These are phyloP conservation scores for Aspergillus quadricinctus DNA, from an alignment of 2,329 filamentous ascomycete species.

Conservation along the genomic window DNA sequence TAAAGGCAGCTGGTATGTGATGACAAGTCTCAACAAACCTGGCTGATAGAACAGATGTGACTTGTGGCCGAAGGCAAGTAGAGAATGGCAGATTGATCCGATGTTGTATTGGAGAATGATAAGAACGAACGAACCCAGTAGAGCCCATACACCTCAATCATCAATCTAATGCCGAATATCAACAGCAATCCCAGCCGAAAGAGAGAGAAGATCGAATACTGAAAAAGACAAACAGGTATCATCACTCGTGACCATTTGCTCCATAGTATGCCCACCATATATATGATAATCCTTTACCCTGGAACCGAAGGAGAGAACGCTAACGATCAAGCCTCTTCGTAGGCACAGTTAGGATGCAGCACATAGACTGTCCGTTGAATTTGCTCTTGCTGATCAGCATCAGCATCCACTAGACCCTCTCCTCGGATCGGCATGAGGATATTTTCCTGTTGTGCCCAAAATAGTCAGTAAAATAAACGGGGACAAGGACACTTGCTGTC, in stretches of 20 bases:
- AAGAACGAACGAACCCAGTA: neutral
- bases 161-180: constrained; percentile 3
- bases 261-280: constrained; percentile 20
- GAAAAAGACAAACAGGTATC: constrained; percentile 22
- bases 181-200: constrained; percentile 1
- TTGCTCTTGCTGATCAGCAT: constrained; percentile 47
- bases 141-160: neutral
- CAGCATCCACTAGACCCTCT: constrained; percentile 79
- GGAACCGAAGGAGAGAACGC: constrained; percentile 5
- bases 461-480: constrained; percentile 3
- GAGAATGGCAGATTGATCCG: neutral
- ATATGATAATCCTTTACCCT: constrained; percentile 8
- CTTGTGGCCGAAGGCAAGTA: neutral
- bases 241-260: constrained; percentile 29
- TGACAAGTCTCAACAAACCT: neutral
- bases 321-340: constrained; percentile 52
- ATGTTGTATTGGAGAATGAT: neutral
- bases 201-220: neutral
- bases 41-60: neutral
- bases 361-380: constrained; percentile 67
- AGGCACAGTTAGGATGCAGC: constrained; percentile 86
- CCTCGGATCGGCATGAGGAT: constrained; percentile 64
- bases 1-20: too few relatives aligned
- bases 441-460: constrained; percentile 47
- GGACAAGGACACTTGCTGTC: neutral